A percentile compares a stretch with the other conserved stretches of the same genome.
These are phyloP conservation scores for Coix lacrymajobi DNA, from an alignment of 176 grass and related monocot species.

Conservation along the genomic window DNA sequence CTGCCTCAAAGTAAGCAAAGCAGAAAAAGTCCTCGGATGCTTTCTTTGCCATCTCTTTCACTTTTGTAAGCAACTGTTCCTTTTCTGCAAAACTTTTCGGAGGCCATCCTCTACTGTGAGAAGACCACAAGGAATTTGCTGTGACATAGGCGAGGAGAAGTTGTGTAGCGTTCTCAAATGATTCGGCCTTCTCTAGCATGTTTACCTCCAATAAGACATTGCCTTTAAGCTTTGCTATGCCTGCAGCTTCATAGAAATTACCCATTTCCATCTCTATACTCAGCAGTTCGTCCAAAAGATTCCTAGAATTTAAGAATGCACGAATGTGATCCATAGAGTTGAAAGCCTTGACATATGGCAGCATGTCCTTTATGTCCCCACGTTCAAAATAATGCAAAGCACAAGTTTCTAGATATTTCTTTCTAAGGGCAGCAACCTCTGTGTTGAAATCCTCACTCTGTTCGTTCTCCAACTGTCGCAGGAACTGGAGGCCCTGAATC, in stretches of 20 bases:
- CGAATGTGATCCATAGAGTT: conserved; percentile 51
- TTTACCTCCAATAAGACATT: conserved; percentile 53
- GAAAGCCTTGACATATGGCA: conserved; percentile 61
- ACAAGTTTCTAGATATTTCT: conserved; percentile 7
- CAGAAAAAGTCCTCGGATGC: conserved; percentile 39
- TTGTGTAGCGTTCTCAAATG: conserved; percentile 38
- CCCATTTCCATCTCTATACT: conserved; percentile 59
- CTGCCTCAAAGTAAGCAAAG: conserved; percentile 43
- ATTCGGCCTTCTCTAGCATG: conserved; percentile 56
- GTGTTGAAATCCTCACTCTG: conserved; percentile 6
- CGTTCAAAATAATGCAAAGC: conserved; percentile 23
- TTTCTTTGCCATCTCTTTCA: conserved; percentile 39
- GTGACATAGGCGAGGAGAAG: conserved; percentile 49
- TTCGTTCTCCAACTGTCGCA: conserved; percentile 46
- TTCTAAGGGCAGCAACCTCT: conserved; percentile 28
- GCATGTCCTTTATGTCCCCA: conserved; percentile 54
- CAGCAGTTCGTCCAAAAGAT: conserved; percentile 56
- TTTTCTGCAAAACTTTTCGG: conserved; percentile 45
- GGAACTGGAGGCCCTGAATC: conserved; percentile 33
- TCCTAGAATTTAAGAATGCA: conserved; percentile 39
- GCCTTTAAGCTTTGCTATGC: conserved; percentile 48
- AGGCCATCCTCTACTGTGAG: conserved; percentile 61
- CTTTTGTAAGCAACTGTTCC: conserved; percentile 41
- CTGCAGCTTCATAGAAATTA: conserved; percentile 66
- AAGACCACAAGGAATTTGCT: conserved; percentile 52